Evolutionary conservation across 2,329 filamentous ascomycete species (phyloP).

Genomic region (Talaromyces sp.): DNA sequence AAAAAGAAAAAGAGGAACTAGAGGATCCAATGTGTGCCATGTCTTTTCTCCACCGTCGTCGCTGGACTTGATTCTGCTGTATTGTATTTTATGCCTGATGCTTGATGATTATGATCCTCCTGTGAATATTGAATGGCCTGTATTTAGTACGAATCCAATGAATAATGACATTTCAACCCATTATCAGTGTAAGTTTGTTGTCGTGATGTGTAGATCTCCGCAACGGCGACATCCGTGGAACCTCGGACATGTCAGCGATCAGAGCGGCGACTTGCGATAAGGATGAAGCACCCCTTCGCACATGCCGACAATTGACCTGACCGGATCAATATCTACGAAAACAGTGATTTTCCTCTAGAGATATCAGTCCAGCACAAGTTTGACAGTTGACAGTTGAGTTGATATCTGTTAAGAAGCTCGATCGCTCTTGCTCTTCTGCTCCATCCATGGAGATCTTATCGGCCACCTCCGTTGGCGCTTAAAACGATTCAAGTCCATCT

Average conservation of each 20-base stretch:
- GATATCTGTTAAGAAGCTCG: background rate
- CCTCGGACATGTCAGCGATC: background rate
- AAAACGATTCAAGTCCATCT: background rate
- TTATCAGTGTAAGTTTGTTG: background rate
- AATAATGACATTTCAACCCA: background rate
- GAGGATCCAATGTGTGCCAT: too few relatives aligned
- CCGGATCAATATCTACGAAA: background rate
- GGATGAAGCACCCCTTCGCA: background rate
- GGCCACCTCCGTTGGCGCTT: conserved; percentile 7
- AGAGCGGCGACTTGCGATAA: background rate
- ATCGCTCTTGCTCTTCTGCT: background rate
- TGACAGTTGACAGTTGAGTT: background rate
- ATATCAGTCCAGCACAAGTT: background rate
- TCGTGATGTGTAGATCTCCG: background rate
- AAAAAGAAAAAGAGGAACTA: conserved; percentile 1
- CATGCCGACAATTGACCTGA: background rate
- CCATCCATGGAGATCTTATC: background rate
- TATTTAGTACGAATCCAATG: conserved; percentile 4
- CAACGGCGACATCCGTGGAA: conserved; percentile 5
- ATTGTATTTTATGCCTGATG: background rate
- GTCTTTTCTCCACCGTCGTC: background rate
- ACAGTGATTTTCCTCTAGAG: background rate
- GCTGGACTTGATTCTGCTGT: conserved; percentile 2
- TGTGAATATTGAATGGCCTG: conserved; percentile 10
- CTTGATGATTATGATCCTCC: conserved; percentile 4